Conservation (phyloP, 2,329 filamentous ascomycete genomes). For the Eutypa lata region DNA sequence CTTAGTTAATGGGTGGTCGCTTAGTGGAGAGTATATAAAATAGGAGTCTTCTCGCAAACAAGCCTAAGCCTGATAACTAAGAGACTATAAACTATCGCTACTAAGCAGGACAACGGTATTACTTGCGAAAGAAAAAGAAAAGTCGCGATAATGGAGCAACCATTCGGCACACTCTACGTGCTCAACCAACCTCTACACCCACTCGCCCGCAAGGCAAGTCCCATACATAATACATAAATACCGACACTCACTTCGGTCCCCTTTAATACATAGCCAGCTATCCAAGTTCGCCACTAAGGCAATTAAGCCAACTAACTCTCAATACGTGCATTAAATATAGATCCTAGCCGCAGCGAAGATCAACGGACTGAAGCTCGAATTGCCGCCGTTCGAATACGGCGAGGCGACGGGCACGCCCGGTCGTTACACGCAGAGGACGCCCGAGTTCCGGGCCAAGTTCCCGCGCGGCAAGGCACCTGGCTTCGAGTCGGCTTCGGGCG, state of each 20-base stretch:
- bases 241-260: background rate
- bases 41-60: too few relatives aligned
- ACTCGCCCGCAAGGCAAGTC: background rate
- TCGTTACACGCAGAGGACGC: constrained; percentile 11
- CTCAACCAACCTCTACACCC: background rate
- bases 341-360: constrained; percentile 9
- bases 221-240: too few relatives aligned
- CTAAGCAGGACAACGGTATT: too few relatives aligned
- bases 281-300: too few relatives aligned
- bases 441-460: constrained; percentile 34
- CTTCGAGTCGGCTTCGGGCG: constrained; percentile 19
- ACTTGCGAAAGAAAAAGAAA: too few relatives aligned
- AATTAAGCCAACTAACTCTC: too few relatives aligned
- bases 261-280: background rate
- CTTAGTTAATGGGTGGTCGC: too few relatives aligned
- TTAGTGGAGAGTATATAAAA: too few relatives aligned
- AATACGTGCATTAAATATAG: too few relatives aligned
- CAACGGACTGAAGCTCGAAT: constrained; percentile 15
- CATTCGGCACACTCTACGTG: background rate
- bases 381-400: constrained; percentile 26
- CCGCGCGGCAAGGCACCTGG: constrained; percentile 36
- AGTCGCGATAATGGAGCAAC: background rate
- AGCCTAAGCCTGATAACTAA: too few relatives aligned
- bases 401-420: constrained; percentile 29
- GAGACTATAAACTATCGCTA: too few relatives aligned